Evolutionary conservation across 331 rosid species (phyloP).

Genomic region (Ulmus americana): DNA sequence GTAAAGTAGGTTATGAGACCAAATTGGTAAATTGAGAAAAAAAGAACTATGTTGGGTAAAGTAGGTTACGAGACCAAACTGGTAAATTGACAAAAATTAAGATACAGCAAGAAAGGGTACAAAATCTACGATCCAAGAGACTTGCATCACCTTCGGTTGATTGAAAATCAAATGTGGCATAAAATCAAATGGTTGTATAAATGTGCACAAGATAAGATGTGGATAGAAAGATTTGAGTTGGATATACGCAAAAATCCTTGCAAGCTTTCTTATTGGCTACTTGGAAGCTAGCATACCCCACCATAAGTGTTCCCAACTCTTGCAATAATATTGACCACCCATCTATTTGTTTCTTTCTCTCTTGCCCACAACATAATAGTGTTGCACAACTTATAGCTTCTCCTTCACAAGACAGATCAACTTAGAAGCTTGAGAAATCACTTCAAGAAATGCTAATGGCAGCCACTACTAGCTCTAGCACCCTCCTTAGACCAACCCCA

Average conservation of each 20-base stretch:
- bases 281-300: slow-evolving; percentile 32
- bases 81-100: no score
- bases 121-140: not conserved
- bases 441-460: slow-evolving; percentile 48
- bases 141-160: not conserved
- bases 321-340: slow-evolving; percentile 38
- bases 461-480: slow-evolving; percentile 52
- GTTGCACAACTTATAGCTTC: slow-evolving; percentile 17
- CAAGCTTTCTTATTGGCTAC: slow-evolving; percentile 54
- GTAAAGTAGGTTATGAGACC: no score
- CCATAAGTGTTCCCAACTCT: slow-evolving; percentile 28
- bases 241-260: slow-evolving; percentile 58
- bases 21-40: no score
- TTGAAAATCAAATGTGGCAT: no score
- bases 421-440: slow-evolving; percentile 24
- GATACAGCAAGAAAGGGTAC: no score
- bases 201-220: slow-evolving; percentile 40
- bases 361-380: slow-evolving; percentile 31
- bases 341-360: slow-evolving; percentile 12
- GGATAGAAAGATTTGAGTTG: slow-evolving; percentile 64
- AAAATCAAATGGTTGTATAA: not conserved
- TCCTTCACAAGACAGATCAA: slow-evolving; percentile 3
- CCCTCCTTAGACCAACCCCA: slow-evolving; percentile 56
- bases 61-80: no score
- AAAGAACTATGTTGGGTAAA: no score